These are phyloP conservation scores for Colletotrichum sp. DNA, from an alignment of 2,329 filamentous ascomycete genomes.

Conservation along the genomic window DNA sequence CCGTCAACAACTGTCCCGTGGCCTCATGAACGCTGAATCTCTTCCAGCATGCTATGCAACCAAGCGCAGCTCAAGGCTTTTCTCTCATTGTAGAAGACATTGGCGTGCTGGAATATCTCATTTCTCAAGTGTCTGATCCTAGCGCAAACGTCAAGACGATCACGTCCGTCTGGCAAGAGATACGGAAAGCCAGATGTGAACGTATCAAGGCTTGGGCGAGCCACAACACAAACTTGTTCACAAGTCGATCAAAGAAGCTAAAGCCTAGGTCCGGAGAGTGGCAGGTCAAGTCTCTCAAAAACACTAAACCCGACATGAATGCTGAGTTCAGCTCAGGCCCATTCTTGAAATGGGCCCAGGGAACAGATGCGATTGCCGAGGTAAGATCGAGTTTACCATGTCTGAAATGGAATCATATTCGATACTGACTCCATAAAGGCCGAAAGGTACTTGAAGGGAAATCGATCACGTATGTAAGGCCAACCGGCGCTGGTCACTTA, in stretches of 20 bases:
- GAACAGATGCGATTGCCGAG: background rate
- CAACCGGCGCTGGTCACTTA: no score
- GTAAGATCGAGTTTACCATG: background rate
- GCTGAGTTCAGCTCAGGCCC: background rate
- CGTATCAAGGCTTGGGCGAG: constrained; percentile 23
- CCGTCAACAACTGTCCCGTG: fast-evolving
- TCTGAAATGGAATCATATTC: fast-evolving
- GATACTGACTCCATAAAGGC: fast-evolving
- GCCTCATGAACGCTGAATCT: fast-evolving
- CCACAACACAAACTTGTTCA: constrained; percentile 10
- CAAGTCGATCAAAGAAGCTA: background rate
- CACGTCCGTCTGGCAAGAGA: constrained; percentile 19
- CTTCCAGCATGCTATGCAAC: background rate
- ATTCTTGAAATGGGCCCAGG: background rate
- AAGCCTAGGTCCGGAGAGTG: background rate
- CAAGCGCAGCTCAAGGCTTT: background rate
- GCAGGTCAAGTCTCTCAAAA: background rate
- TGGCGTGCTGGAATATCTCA: background rate
- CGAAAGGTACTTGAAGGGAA: background rate
- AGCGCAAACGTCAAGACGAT: background rate
- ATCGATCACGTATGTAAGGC: background rate
- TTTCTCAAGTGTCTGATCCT: background rate
- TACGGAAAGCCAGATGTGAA: constrained; percentile 25
- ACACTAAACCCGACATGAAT: background rate
- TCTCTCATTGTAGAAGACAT: background rate